A percentile compares a stretch with the other conserved stretches of the same genome.
Conservation (phyloP, 305 asterid species). For the Petunia hybrid region DNA sequence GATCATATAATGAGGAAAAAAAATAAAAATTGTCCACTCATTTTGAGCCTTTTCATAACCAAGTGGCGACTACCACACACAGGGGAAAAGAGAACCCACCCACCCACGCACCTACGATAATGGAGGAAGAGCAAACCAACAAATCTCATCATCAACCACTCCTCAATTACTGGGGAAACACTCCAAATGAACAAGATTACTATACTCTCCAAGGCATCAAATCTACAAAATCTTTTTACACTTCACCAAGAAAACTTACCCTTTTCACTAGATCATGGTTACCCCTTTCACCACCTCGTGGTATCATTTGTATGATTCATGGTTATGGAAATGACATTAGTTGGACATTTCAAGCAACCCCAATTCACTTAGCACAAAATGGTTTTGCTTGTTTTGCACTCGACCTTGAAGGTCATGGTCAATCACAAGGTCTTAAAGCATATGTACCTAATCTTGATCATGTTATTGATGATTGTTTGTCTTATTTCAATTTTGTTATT, state of each 20-base stretch:
- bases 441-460: constrained; percentile 77
- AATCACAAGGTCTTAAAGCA: constrained; percentile 79
- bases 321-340: constrained; percentile 96
- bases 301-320: constrained; percentile 85
- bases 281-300: constrained; percentile 66
- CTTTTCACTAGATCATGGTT: constrained; percentile 90
- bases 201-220: constrained; percentile 62
- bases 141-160: constrained; percentile 29
- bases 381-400: constrained; percentile 86
- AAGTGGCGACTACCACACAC: background rate
- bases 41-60: constrained; percentile 1
- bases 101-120: constrained; percentile 23
- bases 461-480: constrained; percentile 68
- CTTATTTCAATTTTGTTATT: constrained; percentile 48
- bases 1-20: background rate
- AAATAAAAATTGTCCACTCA: background rate
- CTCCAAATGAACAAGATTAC: constrained; percentile 68
- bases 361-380: constrained; percentile 83
- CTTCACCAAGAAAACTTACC: constrained; percentile 72
- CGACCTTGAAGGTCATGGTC: constrained; percentile 94
- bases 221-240: constrained; percentile 63
- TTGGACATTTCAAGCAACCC: constrained; percentile 93
- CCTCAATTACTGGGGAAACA: constrained; percentile 79
- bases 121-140: constrained; percentile 40
- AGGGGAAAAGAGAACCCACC: background rate